phyloP scores from a whole-genome alignment of 169 alveolate genomes.

The Plasmodium vinckei region DNA sequence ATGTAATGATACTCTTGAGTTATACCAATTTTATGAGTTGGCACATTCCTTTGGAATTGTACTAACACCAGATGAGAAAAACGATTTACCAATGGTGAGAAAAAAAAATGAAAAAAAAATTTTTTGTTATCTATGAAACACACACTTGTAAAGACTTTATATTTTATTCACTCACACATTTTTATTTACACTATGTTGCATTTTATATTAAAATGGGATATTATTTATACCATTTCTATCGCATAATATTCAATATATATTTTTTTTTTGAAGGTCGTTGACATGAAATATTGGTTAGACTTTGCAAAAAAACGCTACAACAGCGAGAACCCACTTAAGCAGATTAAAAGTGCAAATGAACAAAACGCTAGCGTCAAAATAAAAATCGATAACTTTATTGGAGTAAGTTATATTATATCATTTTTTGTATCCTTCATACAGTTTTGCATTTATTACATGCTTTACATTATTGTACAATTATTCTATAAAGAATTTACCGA shows the following conservation, averaged over 20 bases:
- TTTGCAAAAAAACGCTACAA: slow-evolving; percentile 53
- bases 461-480: too few species aligned
- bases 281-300: slow-evolving; percentile 62
- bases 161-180: neutral
- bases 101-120: neutral
- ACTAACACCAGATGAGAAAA: slow-evolving; percentile 40
- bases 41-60: slow-evolving; percentile 63
- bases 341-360: slow-evolving; percentile 8
- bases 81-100: slow-evolving; percentile 34
- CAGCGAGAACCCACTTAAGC: slow-evolving; percentile 44
- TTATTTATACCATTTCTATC: neutral
- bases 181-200: neutral
- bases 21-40: slow-evolving; percentile 43
- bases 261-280: slow-evolving; percentile 27
- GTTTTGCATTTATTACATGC: neutral
- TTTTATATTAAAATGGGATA: neutral
- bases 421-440: neutral
- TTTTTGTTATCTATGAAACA: too few species aligned
- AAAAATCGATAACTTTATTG: slow-evolving; percentile 31
- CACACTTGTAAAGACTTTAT: neutral
- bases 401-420: slow-evolving; percentile 5
- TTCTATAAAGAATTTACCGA: too few species aligned
- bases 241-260: neutral
- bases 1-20: slow-evolving; percentile 27
- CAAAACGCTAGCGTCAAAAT: slow-evolving; percentile 31